phyloP scores from a whole-genome alignment of 768 basidiomycete species.

The Mycena belliarum region DNA sequence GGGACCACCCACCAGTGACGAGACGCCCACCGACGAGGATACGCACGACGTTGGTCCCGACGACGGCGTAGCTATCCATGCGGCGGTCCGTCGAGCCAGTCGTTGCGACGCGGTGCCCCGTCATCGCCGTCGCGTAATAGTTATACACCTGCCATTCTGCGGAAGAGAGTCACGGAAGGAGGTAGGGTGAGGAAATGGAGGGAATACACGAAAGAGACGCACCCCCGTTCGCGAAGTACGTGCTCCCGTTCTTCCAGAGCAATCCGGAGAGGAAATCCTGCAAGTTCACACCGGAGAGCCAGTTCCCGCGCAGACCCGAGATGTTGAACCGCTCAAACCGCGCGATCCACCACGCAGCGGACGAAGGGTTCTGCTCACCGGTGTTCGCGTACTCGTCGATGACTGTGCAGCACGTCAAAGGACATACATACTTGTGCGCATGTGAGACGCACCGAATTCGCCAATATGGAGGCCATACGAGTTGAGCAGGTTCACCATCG shows the following conservation, averaged over 20 bases:
- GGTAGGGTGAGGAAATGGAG: too few relatives aligned
- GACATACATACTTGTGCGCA: too few relatives aligned
- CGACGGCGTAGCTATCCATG: conserved; percentile 26
- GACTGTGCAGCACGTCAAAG: not conserved
- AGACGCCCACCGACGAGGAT: conserved; percentile 25
- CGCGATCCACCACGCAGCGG: conserved; percentile 25
- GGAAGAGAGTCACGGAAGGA: too few relatives aligned
- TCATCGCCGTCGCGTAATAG: conserved; percentile 26
- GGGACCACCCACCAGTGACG: conserved; percentile 15
- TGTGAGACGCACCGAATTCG: conserved; percentile 13
- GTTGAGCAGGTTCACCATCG: conserved; percentile 22
- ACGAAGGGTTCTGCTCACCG: conserved; percentile 20
- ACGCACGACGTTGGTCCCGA: conserved; percentile 24
- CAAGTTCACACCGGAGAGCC: conserved; percentile 21
- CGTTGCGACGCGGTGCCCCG: conserved; percentile 21
- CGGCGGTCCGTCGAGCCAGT: conserved; percentile 23
- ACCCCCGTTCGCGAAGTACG: conserved; percentile 24
- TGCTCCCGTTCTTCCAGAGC: conserved; percentile 24
- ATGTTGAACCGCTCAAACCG: conserved; percentile 25
- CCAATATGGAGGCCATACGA: conserved; percentile 12
- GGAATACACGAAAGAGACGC: not conserved
- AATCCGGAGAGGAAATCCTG: conserved; percentile 23
- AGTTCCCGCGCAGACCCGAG: conserved; percentile 24
- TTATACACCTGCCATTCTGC: conserved; percentile 26
- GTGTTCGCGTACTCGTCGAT: conserved; percentile 25